These are phyloP conservation scores for Pezicula neosporulosa DNA, from an alignment of 2,329 filamentous ascomycete species.

Conservation along the genomic window DNA sequence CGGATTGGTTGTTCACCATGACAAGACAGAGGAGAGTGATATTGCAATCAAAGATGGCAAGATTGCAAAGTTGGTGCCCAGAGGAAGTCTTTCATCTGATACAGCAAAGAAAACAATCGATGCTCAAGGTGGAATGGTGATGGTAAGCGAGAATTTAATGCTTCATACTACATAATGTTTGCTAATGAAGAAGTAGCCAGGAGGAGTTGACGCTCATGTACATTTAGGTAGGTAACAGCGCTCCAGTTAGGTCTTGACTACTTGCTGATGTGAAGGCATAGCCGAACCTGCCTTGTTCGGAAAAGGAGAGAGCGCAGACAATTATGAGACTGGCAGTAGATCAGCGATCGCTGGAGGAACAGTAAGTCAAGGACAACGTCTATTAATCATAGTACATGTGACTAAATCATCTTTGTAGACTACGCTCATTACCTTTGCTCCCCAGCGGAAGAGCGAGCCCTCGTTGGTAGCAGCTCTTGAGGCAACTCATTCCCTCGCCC, in stretches of 20 bases:
- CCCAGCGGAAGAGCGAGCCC: slow-evolving; percentile 39
- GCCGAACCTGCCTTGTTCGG: slow-evolving; percentile 42
- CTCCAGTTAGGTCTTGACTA: not conserved
- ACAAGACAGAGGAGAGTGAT: slow-evolving; percentile 34
- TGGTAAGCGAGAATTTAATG: slow-evolving; percentile 17
- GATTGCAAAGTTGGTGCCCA: slow-evolving; percentile 31
- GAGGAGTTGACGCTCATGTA: slow-evolving; percentile 43
- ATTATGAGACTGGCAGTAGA: slow-evolving; percentile 31
- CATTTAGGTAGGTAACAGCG: slow-evolving; percentile 29
- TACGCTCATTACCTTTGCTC: slow-evolving; percentile 44
- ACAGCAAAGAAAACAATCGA: slow-evolving; percentile 30
- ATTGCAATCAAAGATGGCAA: slow-evolving; percentile 39
- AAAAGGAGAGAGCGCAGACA: slow-evolving; percentile 23
- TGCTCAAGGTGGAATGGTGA: slow-evolving; percentile 42
- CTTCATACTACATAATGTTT: not conserved
- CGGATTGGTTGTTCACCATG: slow-evolving; percentile 37
- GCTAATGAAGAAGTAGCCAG: slow-evolving; percentile 22
- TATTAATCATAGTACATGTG: not conserved
- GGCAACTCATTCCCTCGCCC: slow-evolving; percentile 38
- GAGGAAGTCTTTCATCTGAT: slow-evolving; percentile 27
- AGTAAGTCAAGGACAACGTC: not conserved
- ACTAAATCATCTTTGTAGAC: slow-evolving; percentile 21
- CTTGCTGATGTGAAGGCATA: slow-evolving; percentile 4
- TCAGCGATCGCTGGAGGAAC: slow-evolving; percentile 45
- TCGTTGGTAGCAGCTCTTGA: slow-evolving; percentile 39